Conservation (phyloP, 1,284 basidiomycete genomes). For the Trichosporon asahii region DNA sequence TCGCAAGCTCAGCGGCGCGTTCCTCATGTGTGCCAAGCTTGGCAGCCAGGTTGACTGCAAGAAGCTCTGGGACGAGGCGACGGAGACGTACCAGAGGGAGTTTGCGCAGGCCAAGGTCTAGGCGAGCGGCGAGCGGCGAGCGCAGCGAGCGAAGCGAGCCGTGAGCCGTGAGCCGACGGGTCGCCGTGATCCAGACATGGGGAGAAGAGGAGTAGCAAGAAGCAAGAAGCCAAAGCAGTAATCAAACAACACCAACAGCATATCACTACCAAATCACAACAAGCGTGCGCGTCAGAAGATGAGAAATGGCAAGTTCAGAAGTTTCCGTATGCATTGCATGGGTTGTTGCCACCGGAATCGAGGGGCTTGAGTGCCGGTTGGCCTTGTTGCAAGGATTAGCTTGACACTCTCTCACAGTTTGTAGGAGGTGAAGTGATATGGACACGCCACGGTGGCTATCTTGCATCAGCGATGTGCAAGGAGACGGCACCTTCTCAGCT, state of each 20-base stretch:
- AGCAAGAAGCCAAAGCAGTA: background rate
- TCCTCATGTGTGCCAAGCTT: constrained; percentile 82
- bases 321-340: constrained; percentile 3
- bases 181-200: too few relatives aligned
- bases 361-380: too few relatives aligned
- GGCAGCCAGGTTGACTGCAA: constrained; percentile 72
- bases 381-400: too few relatives aligned
- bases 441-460: too few relatives aligned
- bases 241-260: background rate
- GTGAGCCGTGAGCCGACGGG: background rate
- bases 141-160: background rate
- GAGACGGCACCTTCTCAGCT: too few relatives aligned
- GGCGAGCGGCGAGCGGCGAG: background rate
- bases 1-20: constrained; percentile 88
- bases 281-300: constrained; percentile 2
- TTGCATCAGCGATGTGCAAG: too few relatives aligned
- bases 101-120: background rate
- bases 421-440: too few relatives aligned
- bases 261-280: background rate
- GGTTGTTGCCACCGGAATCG: too few relatives aligned
- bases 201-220: background rate
- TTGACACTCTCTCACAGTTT: too few relatives aligned
- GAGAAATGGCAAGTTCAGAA: background rate
- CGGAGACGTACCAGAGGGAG: background rate
- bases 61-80: constrained; percentile 64